Conservation (phyloP, 2,329 filamentous ascomycete species). For the Chrysosporium queenslandicum region DNA sequence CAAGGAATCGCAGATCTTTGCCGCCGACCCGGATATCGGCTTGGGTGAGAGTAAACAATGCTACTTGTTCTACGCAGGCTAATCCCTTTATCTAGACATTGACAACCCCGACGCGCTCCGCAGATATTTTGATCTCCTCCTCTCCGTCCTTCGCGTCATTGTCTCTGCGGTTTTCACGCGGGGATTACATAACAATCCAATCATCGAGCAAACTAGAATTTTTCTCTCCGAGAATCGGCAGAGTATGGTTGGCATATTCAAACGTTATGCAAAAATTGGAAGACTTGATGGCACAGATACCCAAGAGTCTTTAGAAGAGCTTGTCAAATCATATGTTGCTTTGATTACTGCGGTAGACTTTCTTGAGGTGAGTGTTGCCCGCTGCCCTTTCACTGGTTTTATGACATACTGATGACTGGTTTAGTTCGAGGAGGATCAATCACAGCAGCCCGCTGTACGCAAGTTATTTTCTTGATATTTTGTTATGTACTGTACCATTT, state of each 20-base stretch:
- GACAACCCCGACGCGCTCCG: conserved; percentile 60
- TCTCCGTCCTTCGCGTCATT: conserved; percentile 70
- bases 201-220: conserved; percentile 60
- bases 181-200: conserved; percentile 66
- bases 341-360: conserved; percentile 76
- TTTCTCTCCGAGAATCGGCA: conserved; percentile 77
- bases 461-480: conserved; percentile 4
- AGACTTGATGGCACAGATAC: conserved; percentile 38
- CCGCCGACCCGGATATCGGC: conserved; percentile 84
- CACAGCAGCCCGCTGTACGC: not conserved
- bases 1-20: conserved; percentile 73
- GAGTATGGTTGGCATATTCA: conserved; percentile 80
- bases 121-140: conserved; percentile 74
- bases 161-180: conserved; percentile 70
- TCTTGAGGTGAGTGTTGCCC: conserved; percentile 58
- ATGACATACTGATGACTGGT: not conserved
- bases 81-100: conserved; percentile 40
- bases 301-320: conserved; percentile 57
- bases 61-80: conserved; percentile 8
- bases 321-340: conserved; percentile 77
- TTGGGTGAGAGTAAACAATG: conserved; percentile 43
- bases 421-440: conserved; percentile 12
- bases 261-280: conserved; percentile 73
- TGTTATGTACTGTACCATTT: not conserved
- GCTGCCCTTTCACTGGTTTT: not conserved